phyloP scores from a whole-genome alignment of 257 asterid genomes.

The Solanum piurae region DNA sequence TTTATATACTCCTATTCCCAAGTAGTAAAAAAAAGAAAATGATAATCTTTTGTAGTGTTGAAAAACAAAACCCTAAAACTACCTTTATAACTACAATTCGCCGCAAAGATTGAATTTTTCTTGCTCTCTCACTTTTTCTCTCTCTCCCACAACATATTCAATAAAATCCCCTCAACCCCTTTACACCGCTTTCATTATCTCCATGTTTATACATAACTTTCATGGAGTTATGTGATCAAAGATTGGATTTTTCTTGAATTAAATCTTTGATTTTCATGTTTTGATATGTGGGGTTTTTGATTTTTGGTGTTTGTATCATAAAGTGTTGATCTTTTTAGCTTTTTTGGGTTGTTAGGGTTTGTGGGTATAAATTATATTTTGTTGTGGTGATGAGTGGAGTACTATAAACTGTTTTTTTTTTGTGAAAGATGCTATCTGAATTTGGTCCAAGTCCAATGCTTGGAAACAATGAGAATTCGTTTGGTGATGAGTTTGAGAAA shows the following conservation, averaged over 20 bases:
- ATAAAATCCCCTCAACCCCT: neutral
- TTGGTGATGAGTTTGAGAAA: constrained; percentile 75
- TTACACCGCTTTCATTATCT: neutral
- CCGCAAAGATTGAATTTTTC: constrained; percentile 11
- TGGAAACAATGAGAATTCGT: constrained; percentile 60
- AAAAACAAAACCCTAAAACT: constrained; percentile 15
- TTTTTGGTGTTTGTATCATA: neutral
- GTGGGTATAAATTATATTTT: neutral
- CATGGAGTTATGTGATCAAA: neutral
- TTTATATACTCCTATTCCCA: neutral
- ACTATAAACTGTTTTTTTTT: neutral
- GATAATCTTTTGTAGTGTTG: neutral
- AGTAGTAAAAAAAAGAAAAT: neutral
- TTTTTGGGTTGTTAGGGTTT: neutral
- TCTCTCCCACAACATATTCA: neutral
- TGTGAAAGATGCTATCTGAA: constrained; percentile 56
- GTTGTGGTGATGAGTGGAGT: neutral
- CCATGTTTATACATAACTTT: neutral
- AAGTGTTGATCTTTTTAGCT: neutral
- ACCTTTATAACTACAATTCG: constrained; percentile 11
- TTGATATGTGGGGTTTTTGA: neutral
- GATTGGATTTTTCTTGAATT: neutral
- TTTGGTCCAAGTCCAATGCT: constrained; percentile 64
- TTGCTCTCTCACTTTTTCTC: neutral
- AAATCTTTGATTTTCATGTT: neutral